These are phyloP conservation scores for Trichoderma oligosporum DNA, from an alignment of 2,329 filamentous ascomycete genomes.

Conservation along the genomic window DNA sequence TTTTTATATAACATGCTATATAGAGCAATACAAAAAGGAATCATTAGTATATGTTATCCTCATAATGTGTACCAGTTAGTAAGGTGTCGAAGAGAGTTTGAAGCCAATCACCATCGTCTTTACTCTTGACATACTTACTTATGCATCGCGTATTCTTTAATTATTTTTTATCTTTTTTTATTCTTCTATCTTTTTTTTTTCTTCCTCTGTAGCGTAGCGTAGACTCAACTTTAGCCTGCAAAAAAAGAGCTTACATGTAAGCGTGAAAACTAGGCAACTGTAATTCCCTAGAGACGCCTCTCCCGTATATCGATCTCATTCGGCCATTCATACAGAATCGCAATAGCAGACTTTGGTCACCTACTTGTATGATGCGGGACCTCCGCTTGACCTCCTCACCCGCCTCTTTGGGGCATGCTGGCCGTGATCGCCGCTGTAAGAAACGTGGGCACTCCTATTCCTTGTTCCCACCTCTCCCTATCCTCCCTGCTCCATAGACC, in stretches of 20 bases:
- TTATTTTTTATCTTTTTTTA: background rate
- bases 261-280: background rate
- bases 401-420: conserved; percentile 16
- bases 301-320: conserved; percentile 14
- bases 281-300: conserved; percentile 9
- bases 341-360: background rate
- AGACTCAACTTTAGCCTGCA: background rate
- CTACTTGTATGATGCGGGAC: conserved; percentile 5
- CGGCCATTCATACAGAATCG: background rate
- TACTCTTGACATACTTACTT: background rate
- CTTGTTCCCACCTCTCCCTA: conserved; percentile 1
- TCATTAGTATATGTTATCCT: too few relatives aligned
- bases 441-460: background rate
- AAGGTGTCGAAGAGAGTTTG: background rate
- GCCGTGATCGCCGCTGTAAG: conserved; percentile 12
- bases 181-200: background rate
- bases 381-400: conserved; percentile 5
- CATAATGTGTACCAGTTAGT: background rate
- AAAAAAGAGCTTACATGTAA: conserved; percentile 12
- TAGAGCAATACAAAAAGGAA: too few relatives aligned
- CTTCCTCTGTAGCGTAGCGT: background rate
- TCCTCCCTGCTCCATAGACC: background rate
- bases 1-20: too few relatives aligned
- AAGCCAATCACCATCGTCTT: too few relatives aligned
- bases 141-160: background rate